A percentile compares a stretch with the other conserved stretches of the same genome.
These are phyloP conservation scores for Scutellaria galericulata DNA, from an alignment of 257 asterid species.

Conservation along the genomic window DNA sequence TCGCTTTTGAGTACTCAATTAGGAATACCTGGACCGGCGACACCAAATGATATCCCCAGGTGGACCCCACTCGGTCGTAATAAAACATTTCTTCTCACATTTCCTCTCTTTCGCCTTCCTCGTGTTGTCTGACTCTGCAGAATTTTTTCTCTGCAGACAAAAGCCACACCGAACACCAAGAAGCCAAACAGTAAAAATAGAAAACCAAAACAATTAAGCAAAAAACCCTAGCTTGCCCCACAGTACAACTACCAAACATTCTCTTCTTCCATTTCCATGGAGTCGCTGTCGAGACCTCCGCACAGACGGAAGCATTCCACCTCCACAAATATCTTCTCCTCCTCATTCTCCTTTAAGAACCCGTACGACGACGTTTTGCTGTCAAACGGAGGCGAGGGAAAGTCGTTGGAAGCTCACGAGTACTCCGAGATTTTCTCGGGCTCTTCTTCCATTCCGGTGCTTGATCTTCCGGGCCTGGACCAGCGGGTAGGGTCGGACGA, in stretches of 20 bases:
- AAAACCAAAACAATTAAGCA: neutral
- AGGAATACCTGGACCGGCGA: neutral
- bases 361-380: slow-evolving; percentile 78
- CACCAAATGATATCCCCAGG: slow-evolving; percentile 1
- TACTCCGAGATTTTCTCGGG: slow-evolving; percentile 76
- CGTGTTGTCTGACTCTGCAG: slow-evolving; percentile 50
- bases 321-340: slow-evolving; percentile 39
- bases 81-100: slow-evolving; percentile 25
- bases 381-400: slow-evolving; percentile 34
- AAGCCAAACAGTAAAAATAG: neutral
- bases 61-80: slow-evolving; percentile 31
- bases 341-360: slow-evolving; percentile 51
- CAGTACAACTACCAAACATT: neutral
- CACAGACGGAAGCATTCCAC: slow-evolving; percentile 63
- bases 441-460: slow-evolving; percentile 76
- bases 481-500: slow-evolving; percentile 49
- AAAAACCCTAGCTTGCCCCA: slow-evolving; percentile 38
- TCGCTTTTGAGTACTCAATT: neutral
- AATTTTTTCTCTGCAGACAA: slow-evolving; percentile 38
- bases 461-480: slow-evolving; percentile 69
- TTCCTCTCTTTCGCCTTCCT: slow-evolving; percentile 35
- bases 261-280: slow-evolving; percentile 51
- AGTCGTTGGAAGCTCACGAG: slow-evolving; percentile 52
- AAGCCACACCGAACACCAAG: slow-evolving; percentile 30
- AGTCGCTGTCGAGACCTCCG: slow-evolving; percentile 67